Conservation (phyloP, 257 asterid species). For the Solanum sejunctum region DNA sequence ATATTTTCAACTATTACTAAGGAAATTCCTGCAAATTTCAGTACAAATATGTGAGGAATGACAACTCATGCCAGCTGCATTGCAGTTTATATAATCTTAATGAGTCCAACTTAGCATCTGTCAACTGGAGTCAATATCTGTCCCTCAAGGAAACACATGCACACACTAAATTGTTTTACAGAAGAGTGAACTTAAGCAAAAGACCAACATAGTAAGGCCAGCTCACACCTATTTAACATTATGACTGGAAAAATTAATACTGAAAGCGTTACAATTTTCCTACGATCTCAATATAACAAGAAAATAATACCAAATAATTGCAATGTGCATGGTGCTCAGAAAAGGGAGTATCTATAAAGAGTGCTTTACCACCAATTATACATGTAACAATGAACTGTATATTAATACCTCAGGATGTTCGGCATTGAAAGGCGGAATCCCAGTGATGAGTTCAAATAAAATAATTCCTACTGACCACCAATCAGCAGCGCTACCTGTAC, state of each 20-base stretch:
- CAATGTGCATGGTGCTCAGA: background rate
- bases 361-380: background rate
- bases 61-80: background rate
- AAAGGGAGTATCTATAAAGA: background rate
- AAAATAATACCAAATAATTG: background rate
- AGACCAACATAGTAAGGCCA: background rate
- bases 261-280: background rate
- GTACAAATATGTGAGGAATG: background rate
- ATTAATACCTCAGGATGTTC: slow-evolving; percentile 73
- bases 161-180: background rate
- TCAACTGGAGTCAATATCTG: background rate
- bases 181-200: background rate
- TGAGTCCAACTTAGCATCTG: background rate
- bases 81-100: background rate
- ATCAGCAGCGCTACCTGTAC: slow-evolving; percentile 76
- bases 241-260: background rate
- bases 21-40: background rate
- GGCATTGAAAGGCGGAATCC: slow-evolving; percentile 74
- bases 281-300: background rate
- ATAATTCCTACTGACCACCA: slow-evolving; percentile 98
- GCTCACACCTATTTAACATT: background rate
- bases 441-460: slow-evolving; percentile 71
- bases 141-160: background rate
- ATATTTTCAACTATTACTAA: background rate
- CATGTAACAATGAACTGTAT: background rate